These are phyloP conservation scores for Geum urbanum DNA, from an alignment of 306 rosid species.

Conservation along the genomic window DNA sequence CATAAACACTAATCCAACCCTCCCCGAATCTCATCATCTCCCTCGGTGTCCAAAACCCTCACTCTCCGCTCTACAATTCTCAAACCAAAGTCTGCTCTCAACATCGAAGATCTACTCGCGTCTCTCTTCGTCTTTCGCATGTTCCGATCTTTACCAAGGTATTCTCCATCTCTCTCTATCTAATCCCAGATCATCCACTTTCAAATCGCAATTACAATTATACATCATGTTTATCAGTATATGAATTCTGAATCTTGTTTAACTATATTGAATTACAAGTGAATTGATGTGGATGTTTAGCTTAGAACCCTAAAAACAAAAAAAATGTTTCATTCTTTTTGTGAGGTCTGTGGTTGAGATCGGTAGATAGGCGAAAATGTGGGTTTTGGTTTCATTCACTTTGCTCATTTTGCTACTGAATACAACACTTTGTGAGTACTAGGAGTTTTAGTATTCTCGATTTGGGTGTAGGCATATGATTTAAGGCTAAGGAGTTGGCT, in stretches of 20 bases:
- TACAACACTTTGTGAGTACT: too few species aligned
- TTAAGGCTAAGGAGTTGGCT: too few species aligned
- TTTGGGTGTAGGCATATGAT: not conserved
- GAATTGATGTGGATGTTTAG: not conserved
- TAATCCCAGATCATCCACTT: not conserved
- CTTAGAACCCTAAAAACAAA: not conserved
- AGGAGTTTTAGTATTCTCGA: not conserved
- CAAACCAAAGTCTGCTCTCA: not conserved
- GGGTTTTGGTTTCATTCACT: not conserved
- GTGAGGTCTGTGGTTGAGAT: not conserved
- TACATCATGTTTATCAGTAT: not conserved
- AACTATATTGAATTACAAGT: not conserved
- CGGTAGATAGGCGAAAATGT: not conserved
- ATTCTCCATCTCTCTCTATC: not conserved
- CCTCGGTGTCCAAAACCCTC: too few species aligned
- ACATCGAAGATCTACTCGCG: constrained; percentile 15
- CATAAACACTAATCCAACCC: too few species aligned
- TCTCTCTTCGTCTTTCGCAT: constrained; percentile 8
- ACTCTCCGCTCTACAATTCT: not conserved
- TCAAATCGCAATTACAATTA: not conserved
- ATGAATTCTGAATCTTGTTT: not conserved
- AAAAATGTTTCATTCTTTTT: not conserved
- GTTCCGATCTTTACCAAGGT: constrained; percentile 23
- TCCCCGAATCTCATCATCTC: too few species aligned
- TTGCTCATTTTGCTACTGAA: not conserved